Conservation (phyloP, 2,329 filamentous ascomycete species). For the Fusarium sp. region DNA sequence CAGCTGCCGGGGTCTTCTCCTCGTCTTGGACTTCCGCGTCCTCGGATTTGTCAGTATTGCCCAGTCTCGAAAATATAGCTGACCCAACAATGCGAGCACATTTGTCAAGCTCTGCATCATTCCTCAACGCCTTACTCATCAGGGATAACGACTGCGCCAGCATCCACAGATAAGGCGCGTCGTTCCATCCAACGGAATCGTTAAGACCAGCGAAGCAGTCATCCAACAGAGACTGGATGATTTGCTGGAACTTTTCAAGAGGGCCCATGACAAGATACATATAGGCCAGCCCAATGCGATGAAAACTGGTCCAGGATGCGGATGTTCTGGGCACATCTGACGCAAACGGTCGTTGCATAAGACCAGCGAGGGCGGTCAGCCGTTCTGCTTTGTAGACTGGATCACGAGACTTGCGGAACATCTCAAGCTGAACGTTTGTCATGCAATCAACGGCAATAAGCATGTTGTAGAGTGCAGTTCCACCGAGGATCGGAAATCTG, state of each 20-base stretch:
- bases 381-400: background rate
- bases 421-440: background rate
- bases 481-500: background rate
- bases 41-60: background rate
- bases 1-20: rapidly evolving
- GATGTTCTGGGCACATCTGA: background rate
- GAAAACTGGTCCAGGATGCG: background rate
- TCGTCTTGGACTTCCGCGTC: background rate
- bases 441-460: background rate
- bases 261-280: constrained; percentile 14
- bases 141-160: background rate
- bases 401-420: constrained; percentile 5
- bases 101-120: background rate
- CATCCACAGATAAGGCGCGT: background rate
- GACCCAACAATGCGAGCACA: background rate
- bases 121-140: background rate
- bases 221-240: background rate
- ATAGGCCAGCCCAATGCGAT: background rate
- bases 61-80: background rate
- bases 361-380: background rate
- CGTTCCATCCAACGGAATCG: constrained; percentile 9
- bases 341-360: background rate
- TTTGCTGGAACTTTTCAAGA: background rate
- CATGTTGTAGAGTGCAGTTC: background rate
- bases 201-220: background rate